Conservation (phyloP, 2,329 filamentous ascomycete species). For the Pseudodiploospora longispora region DNA sequence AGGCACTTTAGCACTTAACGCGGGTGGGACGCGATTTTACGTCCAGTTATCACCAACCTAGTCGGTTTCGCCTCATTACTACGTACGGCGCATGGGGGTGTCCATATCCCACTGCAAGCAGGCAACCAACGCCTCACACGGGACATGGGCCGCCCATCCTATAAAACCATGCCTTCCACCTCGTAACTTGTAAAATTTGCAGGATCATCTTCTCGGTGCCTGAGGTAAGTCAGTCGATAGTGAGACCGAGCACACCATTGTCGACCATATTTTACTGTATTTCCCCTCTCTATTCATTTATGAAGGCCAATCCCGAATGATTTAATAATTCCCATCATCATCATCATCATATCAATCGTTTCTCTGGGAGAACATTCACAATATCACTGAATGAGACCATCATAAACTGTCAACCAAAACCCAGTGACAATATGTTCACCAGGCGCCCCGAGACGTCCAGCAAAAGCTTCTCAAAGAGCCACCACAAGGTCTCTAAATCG, state of each 20-base stretch:
- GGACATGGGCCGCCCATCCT: slow-evolving; percentile 4
- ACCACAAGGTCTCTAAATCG: slow-evolving; percentile 38
- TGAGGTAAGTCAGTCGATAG: slow-evolving; percentile 31
- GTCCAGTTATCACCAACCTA: slow-evolving; percentile 7
- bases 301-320: background rate
- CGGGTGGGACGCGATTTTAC: slow-evolving; percentile 10
- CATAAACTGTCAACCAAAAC: background rate
- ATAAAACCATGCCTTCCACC: slow-evolving; percentile 14
- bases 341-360: background rate
- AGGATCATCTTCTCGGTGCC: slow-evolving; percentile 15
- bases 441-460: slow-evolving; percentile 36
- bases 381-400: background rate
- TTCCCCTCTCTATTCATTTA: slow-evolving; percentile 8
- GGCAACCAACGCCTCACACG: slow-evolving; percentile 6
- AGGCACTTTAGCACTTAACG: slow-evolving; percentile 4
- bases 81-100: slow-evolving; percentile 12
- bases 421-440: slow-evolving; percentile 34
- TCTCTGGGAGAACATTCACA: too few species aligned
- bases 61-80: slow-evolving; percentile 8
- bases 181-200: slow-evolving; percentile 11
- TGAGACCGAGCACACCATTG: slow-evolving; percentile 30
- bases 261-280: slow-evolving; percentile 9
- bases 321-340: background rate
- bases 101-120: slow-evolving; percentile 4
- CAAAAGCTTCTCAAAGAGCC: slow-evolving; percentile 46